These are phyloP conservation scores for Lentinula detonsa DNA, from an alignment of 768 basidiomycete species.

Conservation along the genomic window DNA sequence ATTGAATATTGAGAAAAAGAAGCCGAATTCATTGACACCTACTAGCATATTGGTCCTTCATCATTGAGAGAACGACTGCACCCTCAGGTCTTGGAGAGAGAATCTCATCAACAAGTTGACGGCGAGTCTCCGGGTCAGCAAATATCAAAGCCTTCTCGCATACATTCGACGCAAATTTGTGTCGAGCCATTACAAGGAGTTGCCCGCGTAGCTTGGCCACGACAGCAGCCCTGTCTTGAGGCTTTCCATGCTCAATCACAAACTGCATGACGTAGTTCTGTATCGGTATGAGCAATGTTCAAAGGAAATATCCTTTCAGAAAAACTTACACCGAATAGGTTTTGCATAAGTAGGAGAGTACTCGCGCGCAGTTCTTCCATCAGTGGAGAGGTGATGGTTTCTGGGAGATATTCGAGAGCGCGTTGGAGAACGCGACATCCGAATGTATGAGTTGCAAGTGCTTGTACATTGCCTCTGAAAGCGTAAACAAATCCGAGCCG, in stretches of 20 bases:
- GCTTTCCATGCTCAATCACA: constrained; percentile 75
- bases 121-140: constrained; percentile 59
- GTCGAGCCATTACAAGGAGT: constrained; percentile 72
- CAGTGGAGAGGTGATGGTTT: constrained; percentile 59
- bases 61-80: constrained; percentile 63
- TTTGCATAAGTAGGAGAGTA: constrained; percentile 71
- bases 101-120: constrained; percentile 75
- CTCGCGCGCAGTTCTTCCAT: constrained; percentile 79
- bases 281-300: background rate
- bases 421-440: constrained; percentile 94
- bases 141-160: constrained; percentile 83
- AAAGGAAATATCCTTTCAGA: constrained; percentile 9
- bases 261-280: constrained; percentile 97
- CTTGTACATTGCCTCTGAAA: constrained; percentile 75
- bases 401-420: constrained; percentile 80
- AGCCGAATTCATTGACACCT: constrained; percentile 25
- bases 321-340: constrained; percentile 78
- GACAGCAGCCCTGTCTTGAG: constrained; percentile 61
- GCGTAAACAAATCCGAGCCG: constrained; percentile 67
- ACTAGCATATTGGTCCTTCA: constrained; percentile 91
- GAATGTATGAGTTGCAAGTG: constrained; percentile 83
- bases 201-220: constrained; percentile 69
- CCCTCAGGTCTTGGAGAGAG: constrained; percentile 61
- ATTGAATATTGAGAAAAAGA: background rate
- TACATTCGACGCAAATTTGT: constrained; percentile 95